Evolutionary conservation across 2,329 filamentous ascomycete species (phyloP), one percentile per base, ranked within the genome.

Genomic region (Botrytis squamosa): DNA sequence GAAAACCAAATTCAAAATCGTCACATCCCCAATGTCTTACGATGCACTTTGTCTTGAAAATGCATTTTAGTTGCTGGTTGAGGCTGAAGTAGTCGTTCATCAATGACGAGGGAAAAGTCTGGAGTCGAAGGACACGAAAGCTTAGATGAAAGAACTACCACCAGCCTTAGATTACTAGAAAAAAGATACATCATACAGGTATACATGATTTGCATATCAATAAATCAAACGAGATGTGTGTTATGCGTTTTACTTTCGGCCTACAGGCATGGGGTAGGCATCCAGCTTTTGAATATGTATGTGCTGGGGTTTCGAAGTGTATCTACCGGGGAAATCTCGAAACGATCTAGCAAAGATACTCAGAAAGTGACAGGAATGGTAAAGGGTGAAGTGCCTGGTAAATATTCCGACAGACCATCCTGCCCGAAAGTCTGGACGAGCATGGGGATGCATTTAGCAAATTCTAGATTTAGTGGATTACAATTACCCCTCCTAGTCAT

Each of bases 11-110:
- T 5, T 18, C 33, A 44, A 65, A 46, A 42, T 20, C 42, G 42
- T 74, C 72, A 55, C 59, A 76, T 73, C 65, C 70, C 70, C 65
- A 52, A 73, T 77, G 72, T 77, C 75, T 77, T 76, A 74, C 67
- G 66, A 70, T 42, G 70, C 75, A 67, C 69, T 36, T 29, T 72
- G 18, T 59, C 46, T 66, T 59, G 70, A 67, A 63, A 74, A 71
- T 69, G 75, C 78, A 77, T 74, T 75, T 77, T 75, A 76, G 46
- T 75, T 70, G 8, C 40, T 68, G 62, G n/a, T 69, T 70, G 71
- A 76, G 75, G 76, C 73, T 78, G 73, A 75, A 72, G 52, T 38
- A 52, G 59, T 68, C 64, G 57, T 64, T 60, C 52, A 42, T 55
- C 29, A 40, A 36, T 18, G n/a, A 63, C 33, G 36, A 20, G 60